These are phyloP conservation scores for Epichloe scottii DNA, from an alignment of 2,329 filamentous ascomycete genomes.

Conservation along the genomic window DNA sequence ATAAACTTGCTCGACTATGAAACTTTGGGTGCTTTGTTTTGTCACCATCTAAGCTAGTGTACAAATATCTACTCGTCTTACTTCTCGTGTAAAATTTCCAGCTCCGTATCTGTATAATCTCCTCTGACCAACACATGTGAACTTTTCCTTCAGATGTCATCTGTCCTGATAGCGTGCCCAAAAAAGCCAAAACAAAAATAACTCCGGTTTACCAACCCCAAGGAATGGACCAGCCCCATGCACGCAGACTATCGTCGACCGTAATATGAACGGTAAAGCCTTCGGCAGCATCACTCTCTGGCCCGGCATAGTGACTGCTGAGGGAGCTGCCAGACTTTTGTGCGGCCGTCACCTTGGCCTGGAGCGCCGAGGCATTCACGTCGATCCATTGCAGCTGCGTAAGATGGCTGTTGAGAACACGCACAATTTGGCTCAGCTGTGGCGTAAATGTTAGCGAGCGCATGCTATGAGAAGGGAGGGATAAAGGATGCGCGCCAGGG, in stretches of 20 bases:
- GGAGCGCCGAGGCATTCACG: conserved; percentile 65
- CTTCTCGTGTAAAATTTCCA: conserved; percentile 8
- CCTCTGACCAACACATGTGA: conserved; percentile 6
- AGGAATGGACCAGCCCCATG: background rate
- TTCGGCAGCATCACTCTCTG: conserved; percentile 63
- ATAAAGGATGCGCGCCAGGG: background rate
- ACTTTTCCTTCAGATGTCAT: conserved; percentile 1
- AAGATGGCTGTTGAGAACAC: conserved; percentile 86
- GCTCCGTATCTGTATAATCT: conserved; percentile 7
- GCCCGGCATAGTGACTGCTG: conserved; percentile 42
- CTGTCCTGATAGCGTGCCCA: background rate
- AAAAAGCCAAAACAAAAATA: background rate
- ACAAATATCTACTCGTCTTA: conserved; percentile 21
- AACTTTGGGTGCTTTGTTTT: conserved; percentile 10
- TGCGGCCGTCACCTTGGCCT: conserved; percentile 69
- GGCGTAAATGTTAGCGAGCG: conserved; percentile 8
- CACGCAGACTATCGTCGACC: conserved; percentile 45
- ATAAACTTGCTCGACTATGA: conserved; percentile 8
- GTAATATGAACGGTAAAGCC: conserved; percentile 81
- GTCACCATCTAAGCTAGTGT: conserved; percentile 23
- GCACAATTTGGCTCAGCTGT: conserved; percentile 86
- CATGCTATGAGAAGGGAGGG: conserved; percentile 4
- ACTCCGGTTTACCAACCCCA: conserved; percentile 1
- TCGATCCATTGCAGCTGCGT: conserved; percentile 91
- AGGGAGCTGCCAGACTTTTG: conserved; percentile 64